Conservation (phyloP, 1,284 basidiomycete species). For the Trichosporon faecale region DNA sequence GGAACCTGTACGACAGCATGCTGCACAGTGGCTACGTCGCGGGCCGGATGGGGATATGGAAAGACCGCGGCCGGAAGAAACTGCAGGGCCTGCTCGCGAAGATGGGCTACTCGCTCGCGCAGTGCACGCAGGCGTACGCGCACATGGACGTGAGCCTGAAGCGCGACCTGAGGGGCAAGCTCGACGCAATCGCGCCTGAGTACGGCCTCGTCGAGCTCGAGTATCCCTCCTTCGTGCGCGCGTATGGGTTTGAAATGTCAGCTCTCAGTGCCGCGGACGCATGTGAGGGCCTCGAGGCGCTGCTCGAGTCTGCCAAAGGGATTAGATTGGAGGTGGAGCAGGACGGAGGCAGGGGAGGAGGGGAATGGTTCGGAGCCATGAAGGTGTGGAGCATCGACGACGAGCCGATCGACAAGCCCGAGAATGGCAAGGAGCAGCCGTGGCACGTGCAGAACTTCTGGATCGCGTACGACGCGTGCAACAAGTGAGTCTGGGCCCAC, state of each 20-base stretch:
- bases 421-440: constrained; percentile 59
- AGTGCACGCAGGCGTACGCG: constrained; percentile 87
- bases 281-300: constrained; percentile 81
- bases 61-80: constrained; percentile 82
- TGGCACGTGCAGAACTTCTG: constrained; percentile 92
- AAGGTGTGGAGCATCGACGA: constrained; percentile 20
- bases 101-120: constrained; percentile 94
- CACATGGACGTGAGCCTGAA: constrained; percentile 98
- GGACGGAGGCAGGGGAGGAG: constrained; percentile 75
- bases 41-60: constrained; percentile 92
- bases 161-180: constrained; percentile 71
- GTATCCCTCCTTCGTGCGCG: constrained; percentile 88
- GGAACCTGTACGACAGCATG: constrained; percentile 98
- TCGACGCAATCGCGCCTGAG: constrained; percentile 88
- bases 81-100: constrained; percentile 91
- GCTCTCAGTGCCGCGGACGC: constrained; percentile 89
- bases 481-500: constrained; percentile 69
- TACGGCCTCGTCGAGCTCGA: constrained; percentile 93
- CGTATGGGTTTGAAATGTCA: constrained; percentile 80
- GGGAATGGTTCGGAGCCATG: constrained; percentile 79
- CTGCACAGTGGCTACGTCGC: constrained; percentile 95
- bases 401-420: constrained; percentile 48
- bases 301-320: constrained; percentile 88
- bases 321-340: constrained; percentile 83
- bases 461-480: constrained; percentile 84